phyloP scores from a whole-genome alignment of 2,329 filamentous ascomycete genomes.

The Aspergillus sp. region DNA sequence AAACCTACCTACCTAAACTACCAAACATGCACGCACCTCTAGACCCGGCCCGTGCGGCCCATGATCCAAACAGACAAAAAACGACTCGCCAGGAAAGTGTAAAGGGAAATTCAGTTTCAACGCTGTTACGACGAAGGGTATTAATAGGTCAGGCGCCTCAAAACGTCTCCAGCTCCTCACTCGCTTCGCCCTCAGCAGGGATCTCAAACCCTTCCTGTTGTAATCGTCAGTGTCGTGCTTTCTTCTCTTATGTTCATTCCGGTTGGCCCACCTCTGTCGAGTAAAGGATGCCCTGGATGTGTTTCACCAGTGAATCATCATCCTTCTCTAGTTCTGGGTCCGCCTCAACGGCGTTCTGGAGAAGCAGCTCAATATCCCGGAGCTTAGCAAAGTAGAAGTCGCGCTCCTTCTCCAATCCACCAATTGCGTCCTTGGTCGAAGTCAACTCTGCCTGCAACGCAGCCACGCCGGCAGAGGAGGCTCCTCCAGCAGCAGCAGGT shows the following conservation, averaged over 20 bases:
- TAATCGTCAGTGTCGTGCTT: constrained; percentile 4
- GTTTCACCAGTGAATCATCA: constrained; percentile 86
- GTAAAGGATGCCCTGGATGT: constrained; percentile 95
- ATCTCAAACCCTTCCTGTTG: constrained; percentile 34
- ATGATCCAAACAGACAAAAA: constrained; percentile 3
- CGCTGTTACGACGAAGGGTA: constrained; percentile 26
- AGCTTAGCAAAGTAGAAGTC: constrained; percentile 99
- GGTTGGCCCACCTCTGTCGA: constrained; percentile 72
- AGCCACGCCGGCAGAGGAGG: constrained; percentile 60
- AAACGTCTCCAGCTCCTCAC: constrained; percentile 33
- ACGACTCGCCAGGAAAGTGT: constrained; percentile 3
- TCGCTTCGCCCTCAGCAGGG: constrained; percentile 29
- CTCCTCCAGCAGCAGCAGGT: constrained; percentile 44
- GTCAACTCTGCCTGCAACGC: constrained; percentile 82
- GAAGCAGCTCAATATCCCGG: constrained; percentile 89
- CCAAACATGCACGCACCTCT: background rate
- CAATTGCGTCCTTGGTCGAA: constrained; percentile 91
- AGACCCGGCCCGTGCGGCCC: background rate
- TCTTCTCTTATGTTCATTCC: background rate
- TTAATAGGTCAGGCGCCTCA: constrained; percentile 26
- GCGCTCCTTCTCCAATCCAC: constrained; percentile 88
- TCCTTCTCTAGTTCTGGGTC: constrained; percentile 93
- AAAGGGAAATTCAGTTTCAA: constrained; percentile 13
- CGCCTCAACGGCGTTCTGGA: constrained; percentile 90
- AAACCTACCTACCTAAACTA: background rate